Evolutionary conservation across 148 eudicot genomes (phyloP), one percentile per base, ranked within the genome.

Genomic region (Linanthus parryae): DNA sequence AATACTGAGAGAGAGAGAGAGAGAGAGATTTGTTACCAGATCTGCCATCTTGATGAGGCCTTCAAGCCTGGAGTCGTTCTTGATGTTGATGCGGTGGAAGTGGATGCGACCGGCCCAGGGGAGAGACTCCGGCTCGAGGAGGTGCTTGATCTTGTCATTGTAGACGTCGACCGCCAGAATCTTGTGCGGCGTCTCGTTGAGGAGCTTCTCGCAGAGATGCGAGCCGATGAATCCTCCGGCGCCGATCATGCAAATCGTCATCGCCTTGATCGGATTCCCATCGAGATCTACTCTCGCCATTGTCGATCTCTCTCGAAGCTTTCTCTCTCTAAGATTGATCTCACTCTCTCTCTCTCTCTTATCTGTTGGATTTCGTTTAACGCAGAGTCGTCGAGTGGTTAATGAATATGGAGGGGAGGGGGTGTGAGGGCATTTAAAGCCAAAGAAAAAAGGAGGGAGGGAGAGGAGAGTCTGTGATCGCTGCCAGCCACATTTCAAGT

Each of bases 211-310:
- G 56, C 96, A 92, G 36, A 92, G 90, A 50, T 92, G 96, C 10
- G 96, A 87, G 14, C 98, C 98, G 19, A 92, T 92, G 77, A 92
- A 92, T 0, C 98, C 98, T 18, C 98, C 98, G 35, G 96, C 98
- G 6, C 98, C 96, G 33, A 92, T 87, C 98, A 92, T 87, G 80
- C 98, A 87, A 9, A 92, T 92, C 6, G 90, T 81, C 0, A 92
- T 54, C 63, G 87, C 59, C 61, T 61, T 59, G 1, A 92, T 81
- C 21, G 79, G 71, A 1, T 81, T 87, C 2, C 96, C 96, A 64
- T 92, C 98, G 27, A 92, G 96, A 87, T 92, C 96, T 62, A 81
- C 69, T 60, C 96, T 74, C 57, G 82, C 67, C 76, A 66, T 58
- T 55, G 44, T 57, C 42, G 41, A 40, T 54, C 42, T 57, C 53